Base-by-base conservation (phyloP, 495 filamentous ascomycete genomes). In the Poronia punctata region DNA sequence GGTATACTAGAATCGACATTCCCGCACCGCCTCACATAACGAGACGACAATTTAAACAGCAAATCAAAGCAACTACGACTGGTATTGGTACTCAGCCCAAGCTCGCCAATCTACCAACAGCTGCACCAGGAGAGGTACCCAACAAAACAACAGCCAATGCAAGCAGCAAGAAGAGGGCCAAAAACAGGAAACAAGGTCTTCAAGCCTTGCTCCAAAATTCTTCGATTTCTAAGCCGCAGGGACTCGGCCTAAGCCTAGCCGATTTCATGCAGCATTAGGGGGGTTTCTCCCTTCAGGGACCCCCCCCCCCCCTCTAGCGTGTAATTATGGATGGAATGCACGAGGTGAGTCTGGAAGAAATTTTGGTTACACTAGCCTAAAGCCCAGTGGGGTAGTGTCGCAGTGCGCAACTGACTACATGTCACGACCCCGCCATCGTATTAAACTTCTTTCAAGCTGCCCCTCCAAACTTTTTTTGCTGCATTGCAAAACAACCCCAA, bases 91-190 rank as follows among this genome's bases (percentile, higher is more conserved):
- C 27, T 38, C 15, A 26, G 8, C 3, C 41, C 6, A 45, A 44
- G 7, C 27, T 49, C 4, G 31, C 42, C n/a, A 57, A 38, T 20
- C 30, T 31, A 19, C 3, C 31, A 10, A 33, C 10, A 20, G n/a
- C 31, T 19, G 5, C 16, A n/a, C n/a, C n/a, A n/a, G n/a, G n/a
- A 7, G 15, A 10, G 8, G 14, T 12, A 33, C 15, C 31, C 5
- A 33, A 11, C 2, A 18, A 18, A 10, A 9, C 18, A 24, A 31
- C 19, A 1, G 56, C 67, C 25, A 71, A 64, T 49, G 62, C 68
- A 4, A 73, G 53, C 57, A 74, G 67, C 54, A 74, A 70, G 43
- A 75, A 75, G 59, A 57, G 71, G 35, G 64, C 71, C 9, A 76
- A 73, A 51, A 66, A 59, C 35, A 62, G 68, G 30, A 77, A 77